phyloP scores from a whole-genome alignment of 2,329 filamentous ascomycete species.

The Thielaviopsis punctulata region DNA sequence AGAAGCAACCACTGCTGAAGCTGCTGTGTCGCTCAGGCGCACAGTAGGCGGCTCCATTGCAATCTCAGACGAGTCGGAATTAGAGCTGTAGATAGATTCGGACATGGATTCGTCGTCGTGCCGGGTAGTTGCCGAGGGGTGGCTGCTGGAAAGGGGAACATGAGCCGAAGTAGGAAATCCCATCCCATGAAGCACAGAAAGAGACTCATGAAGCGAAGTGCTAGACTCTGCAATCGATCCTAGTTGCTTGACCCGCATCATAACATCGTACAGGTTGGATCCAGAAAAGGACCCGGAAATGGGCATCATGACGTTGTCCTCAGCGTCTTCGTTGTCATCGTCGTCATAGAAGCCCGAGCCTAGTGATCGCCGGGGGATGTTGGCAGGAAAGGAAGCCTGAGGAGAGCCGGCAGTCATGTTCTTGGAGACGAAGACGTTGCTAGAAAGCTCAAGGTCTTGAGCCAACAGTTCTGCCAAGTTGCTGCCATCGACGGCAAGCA shows the following conservation, averaged over 20 bases:
- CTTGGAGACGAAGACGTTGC: slow-evolving; percentile 29
- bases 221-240: slow-evolving; percentile 4
- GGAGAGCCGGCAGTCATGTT: slow-evolving; percentile 37
- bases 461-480: slow-evolving; percentile 40
- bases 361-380: not conserved
- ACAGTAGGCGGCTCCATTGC: slow-evolving; percentile 8
- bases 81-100: slow-evolving; percentile 1
- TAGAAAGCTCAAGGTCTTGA: slow-evolving; percentile 33
- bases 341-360: not conserved
- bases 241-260: slow-evolving; percentile 5
- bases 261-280: slow-evolving; percentile 7
- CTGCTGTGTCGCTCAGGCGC: not conserved
- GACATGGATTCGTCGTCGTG: slow-evolving; percentile 6
- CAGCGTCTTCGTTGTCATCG: slow-evolving; percentile 1
- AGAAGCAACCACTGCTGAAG: not conserved
- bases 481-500: slow-evolving; percentile 18
- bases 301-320: slow-evolving; percentile 2
- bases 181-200: slow-evolving; percentile 5
- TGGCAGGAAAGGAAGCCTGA: not conserved
- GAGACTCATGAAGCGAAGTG: slow-evolving; percentile 7
- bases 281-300: slow-evolving; percentile 1
- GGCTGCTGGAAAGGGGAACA: not conserved
- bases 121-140: slow-evolving; percentile 1
- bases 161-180: not conserved
- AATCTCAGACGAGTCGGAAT: slow-evolving; percentile 2